phyloP scores from a whole-genome alignment of 2,329 filamentous ascomycete species.

The Pseudogymnoascus sp. region DNA sequence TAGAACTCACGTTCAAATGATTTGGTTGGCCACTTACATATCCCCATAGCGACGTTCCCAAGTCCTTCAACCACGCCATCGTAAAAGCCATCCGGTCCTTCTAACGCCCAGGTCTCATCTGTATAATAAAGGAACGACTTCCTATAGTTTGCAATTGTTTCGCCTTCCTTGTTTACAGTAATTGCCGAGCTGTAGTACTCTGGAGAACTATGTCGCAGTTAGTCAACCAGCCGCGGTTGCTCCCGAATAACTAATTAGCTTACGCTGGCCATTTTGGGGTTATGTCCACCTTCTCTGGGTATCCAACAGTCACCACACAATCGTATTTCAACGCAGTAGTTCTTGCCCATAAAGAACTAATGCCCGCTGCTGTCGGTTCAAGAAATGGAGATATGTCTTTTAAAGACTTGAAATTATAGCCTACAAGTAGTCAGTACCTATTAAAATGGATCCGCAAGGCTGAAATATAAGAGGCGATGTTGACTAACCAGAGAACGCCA shows the following conservation, averaged over 20 bases:
- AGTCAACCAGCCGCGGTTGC: slow-evolving; percentile 20
- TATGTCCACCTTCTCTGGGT: slow-evolving; percentile 61
- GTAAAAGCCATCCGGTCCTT: slow-evolving; percentile 46
- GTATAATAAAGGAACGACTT: slow-evolving; percentile 53
- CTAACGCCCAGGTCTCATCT: slow-evolving; percentile 55
- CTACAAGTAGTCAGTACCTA: slow-evolving; percentile 13
- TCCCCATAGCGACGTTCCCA: slow-evolving; percentile 49
- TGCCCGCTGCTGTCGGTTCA: slow-evolving; percentile 58
- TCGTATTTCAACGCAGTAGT: slow-evolving; percentile 57
- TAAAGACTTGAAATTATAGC: slow-evolving; percentile 71
- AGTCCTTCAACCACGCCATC: slow-evolving; percentile 38
- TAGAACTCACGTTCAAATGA: slow-evolving; percentile 12
- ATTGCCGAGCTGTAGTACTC: slow-evolving; percentile 52
- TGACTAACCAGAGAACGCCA: slow-evolving; percentile 62
- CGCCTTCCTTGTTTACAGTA: slow-evolving; percentile 50
- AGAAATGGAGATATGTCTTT: slow-evolving; percentile 61
- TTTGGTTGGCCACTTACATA: slow-evolving; percentile 39
- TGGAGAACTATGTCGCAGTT: slow-evolving; percentile 29
- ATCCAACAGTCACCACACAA: slow-evolving; percentile 64
- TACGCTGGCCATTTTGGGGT: slow-evolving; percentile 39
- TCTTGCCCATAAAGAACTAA: slow-evolving; percentile 64
- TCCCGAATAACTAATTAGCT: background rate
- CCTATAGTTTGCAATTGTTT: slow-evolving; percentile 54
- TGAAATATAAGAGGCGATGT: background rate
- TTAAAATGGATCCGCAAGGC: background rate